Conservation (phyloP, 2,329 filamentous ascomycete genomes). For the Xylogone sp. region DNA sequence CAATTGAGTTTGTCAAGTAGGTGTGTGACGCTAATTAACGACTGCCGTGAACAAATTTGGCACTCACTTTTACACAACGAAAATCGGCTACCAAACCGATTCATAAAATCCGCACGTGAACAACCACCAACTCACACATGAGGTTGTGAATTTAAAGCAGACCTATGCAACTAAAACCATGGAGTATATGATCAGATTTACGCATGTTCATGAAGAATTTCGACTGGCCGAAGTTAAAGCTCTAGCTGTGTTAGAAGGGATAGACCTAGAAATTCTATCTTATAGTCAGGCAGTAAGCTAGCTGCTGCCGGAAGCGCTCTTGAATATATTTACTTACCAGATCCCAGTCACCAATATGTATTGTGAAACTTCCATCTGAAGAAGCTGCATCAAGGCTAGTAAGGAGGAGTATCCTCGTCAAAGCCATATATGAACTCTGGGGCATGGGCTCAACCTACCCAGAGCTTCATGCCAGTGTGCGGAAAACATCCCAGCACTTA, state of each 20-base stretch:
- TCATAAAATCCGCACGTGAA: not conserved
- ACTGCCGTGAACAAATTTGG: not conserved
- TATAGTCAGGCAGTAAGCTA: conserved; percentile 69
- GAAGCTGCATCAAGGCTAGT: conserved; percentile 64
- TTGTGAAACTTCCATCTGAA: conserved; percentile 65
- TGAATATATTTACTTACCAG: conserved; percentile 12
- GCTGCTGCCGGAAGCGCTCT: conserved; percentile 3
- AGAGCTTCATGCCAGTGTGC: conserved; percentile 64
- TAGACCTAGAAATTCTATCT: conserved; percentile 68
- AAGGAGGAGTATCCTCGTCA: conserved; percentile 73
- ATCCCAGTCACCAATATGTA: conserved; percentile 77
- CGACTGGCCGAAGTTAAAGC: conserved; percentile 79
- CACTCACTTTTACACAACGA: not conserved
- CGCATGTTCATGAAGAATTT: conserved; percentile 87
- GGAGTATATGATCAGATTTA: conserved; percentile 87
- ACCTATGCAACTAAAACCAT: conserved; percentile 31
- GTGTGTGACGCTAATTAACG: not conserved
- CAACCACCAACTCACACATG: not conserved
- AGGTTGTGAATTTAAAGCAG: not conserved
- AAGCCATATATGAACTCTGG: conserved; percentile 88
- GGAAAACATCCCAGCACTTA: conserved; percentile 50
- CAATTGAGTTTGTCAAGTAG: no score
- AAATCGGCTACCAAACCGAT: not conserved
- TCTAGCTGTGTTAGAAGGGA: conserved; percentile 63
- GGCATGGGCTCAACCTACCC: conserved; percentile 65